These are phyloP conservation scores for Aspergillus quadricinctus DNA, from an alignment of 2,329 filamentous ascomycete species.

Conservation along the genomic window DNA sequence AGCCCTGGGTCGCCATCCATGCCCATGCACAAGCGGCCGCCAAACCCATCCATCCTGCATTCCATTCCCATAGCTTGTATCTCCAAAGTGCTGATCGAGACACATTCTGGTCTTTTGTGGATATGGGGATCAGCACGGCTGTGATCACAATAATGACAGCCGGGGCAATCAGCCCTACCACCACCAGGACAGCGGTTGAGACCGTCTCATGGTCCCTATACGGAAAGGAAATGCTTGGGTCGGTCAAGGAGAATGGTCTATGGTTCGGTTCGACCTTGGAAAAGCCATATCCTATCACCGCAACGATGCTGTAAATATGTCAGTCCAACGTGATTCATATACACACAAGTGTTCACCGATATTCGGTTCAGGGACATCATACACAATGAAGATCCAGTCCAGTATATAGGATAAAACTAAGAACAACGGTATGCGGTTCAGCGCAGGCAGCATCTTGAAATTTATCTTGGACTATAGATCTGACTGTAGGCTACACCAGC, in stretches of 20 bases:
- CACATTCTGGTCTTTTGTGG: constrained; percentile 59
- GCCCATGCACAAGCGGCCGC: constrained; percentile 66
- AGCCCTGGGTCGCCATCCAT: constrained; percentile 77
- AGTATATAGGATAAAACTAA: constrained; percentile 64
- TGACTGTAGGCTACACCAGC: not conserved
- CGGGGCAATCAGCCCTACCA: constrained; percentile 63
- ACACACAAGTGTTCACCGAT: not conserved
- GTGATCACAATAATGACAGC: constrained; percentile 64
- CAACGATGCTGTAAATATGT: constrained; percentile 45
- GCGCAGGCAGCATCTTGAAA: constrained; percentile 5
- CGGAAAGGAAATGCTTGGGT: constrained; percentile 77
- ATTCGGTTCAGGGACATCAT: constrained; percentile 17
- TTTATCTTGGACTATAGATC: not conserved
- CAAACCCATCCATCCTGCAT: constrained; percentile 79
- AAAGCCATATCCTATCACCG: constrained; percentile 56
- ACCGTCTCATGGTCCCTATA: constrained; percentile 68
- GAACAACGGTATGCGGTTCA: constrained; percentile 39
- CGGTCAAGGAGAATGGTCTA: constrained; percentile 66
- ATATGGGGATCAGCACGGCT: constrained; percentile 66
- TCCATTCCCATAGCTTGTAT: constrained; percentile 86
- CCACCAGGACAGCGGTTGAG: constrained; percentile 58
- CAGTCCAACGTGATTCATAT: constrained; percentile 1
- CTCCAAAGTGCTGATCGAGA: constrained; percentile 66
- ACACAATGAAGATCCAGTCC: constrained; percentile 67
- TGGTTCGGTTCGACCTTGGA: constrained; percentile 60